phyloP scores from a whole-genome alignment of 306 rosid genomes.

The Malus fusca region DNA sequence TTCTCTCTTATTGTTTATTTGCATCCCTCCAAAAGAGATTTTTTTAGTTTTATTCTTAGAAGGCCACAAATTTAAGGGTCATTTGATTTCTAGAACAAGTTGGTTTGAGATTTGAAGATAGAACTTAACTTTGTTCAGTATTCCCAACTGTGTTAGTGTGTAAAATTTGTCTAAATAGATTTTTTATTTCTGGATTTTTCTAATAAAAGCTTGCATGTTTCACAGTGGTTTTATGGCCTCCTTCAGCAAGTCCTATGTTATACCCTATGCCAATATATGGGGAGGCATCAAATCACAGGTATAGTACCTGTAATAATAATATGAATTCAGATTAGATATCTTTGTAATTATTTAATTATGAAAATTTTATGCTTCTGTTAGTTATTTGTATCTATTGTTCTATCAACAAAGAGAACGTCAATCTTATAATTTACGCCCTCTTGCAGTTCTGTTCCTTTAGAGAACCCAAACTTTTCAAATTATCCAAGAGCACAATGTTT shows the following conservation, averaged over 20 bases:
- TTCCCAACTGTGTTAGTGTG: background rate
- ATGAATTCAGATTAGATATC: background rate
- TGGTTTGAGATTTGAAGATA: background rate
- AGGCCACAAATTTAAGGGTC: background rate
- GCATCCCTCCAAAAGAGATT: background rate
- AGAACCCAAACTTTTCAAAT: conserved; percentile 60
- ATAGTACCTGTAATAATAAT: conserved; percentile 10
- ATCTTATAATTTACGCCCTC: background rate
- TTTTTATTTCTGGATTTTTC: background rate
- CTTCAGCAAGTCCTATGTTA: conserved; percentile 71
- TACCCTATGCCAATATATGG: conserved; percentile 87
- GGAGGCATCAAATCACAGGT: conserved; percentile 98
- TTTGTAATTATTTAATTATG: background rate
- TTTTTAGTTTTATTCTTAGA: background rate
- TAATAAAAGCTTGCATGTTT: conserved; percentile 14
- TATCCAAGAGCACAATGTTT: conserved; percentile 72
- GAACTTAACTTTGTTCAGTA: background rate
- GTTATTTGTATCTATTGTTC: conserved; percentile 1
- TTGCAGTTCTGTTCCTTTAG: conserved; percentile 73
- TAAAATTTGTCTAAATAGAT: background rate
- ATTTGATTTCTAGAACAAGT: background rate
- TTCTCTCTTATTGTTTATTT: background rate
- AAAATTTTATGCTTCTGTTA: background rate
- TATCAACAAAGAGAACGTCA: background rate
- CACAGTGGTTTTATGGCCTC: conserved; percentile 91